Evolutionary conservation across 352 stramenopile species (phyloP), one percentile per base, ranked within the genome.

Genomic region (Pythium periplocum): DNA sequence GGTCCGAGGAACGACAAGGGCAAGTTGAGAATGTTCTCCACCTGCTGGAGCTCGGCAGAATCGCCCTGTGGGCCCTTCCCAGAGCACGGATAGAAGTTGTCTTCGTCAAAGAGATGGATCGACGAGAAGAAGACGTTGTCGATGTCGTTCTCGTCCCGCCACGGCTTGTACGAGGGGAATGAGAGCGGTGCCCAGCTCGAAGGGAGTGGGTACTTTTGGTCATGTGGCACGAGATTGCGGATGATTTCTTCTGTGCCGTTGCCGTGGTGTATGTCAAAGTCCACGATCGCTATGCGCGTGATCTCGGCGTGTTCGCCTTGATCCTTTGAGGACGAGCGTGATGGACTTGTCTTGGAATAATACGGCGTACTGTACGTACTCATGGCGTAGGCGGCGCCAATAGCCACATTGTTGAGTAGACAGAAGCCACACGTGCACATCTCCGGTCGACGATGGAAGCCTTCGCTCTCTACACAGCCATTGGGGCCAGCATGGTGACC

Each of bases 241-340:
- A 87, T 74, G 41, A 82, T 71, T 49, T 87, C 77, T 49, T 87
- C 75, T 0, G 78, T 87, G 32, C 72, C 78, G 34, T 87, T 83
- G 26, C 73, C 75, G 34, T 87, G 75, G 34, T 87, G 76, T 43
- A 86, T 82, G 58, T 87, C 76, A 54, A 86, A 87, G 52, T 87
- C 76, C 8, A 86, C 65, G 43, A 86, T 87, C 32, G 76, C 76
- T 8, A 87, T 51, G 31, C 72, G 66, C 17, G 82, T 50, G 10
- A 84, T 60, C 12, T 45, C 64, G 43, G 53, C 57, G 6, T 52
- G 59, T 12, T 57, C 52, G 17, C 17, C 17, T 26, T 26, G 17
- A 26, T 26, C 17, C 17, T 26, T 26, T 26, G 17, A 26, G 17
- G 17, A 26, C 17, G 17, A 26, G 17, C 17, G 17, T 26, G 17